Percentiles rank a stretch among this genome's conserved stretches.
Conservation (phyloP, 2,329 filamentous ascomycete species). For the Sporothrix inflata region DNA sequence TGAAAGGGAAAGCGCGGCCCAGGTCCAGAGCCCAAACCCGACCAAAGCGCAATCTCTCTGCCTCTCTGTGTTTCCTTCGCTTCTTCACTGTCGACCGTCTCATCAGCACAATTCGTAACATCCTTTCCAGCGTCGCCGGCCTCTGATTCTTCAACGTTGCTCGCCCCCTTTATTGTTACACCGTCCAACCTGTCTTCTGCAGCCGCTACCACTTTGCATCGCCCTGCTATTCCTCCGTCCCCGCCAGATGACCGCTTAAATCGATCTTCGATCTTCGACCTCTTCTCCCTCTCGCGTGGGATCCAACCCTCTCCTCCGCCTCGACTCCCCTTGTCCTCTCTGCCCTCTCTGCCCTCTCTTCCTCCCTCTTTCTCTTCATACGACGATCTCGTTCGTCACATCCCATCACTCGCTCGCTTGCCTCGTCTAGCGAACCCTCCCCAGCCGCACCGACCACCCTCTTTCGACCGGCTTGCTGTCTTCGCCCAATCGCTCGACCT, state of each 20-base stretch:
- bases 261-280: neutral
- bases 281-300: neutral
- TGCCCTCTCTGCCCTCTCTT: neutral
- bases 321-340: neutral
- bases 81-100: neutral
- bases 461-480: neutral
- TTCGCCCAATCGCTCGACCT: neutral
- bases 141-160: neutral
- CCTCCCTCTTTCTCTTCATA: neutral
- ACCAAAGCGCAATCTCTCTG: constrained; percentile 27
- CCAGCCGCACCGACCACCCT: neutral
- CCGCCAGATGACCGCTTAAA: constrained; percentile 20
- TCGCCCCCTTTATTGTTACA: constrained; percentile 5
- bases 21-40: constrained; percentile 19
- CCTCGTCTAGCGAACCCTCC: neutral
- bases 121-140: neutral
- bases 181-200: neutral
- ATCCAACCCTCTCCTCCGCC: neutral
- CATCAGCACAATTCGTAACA: neutral
- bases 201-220: neutral
- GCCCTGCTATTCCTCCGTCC: neutral
- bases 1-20: constrained; percentile 5
- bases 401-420: neutral
- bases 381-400: constrained; percentile 12
- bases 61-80: neutral